A percentile compares a stretch with the other conserved stretches of the same genome.
Conservation (phyloP, 2,329 filamentous ascomycete genomes). For the Monilinia laxa region DNA sequence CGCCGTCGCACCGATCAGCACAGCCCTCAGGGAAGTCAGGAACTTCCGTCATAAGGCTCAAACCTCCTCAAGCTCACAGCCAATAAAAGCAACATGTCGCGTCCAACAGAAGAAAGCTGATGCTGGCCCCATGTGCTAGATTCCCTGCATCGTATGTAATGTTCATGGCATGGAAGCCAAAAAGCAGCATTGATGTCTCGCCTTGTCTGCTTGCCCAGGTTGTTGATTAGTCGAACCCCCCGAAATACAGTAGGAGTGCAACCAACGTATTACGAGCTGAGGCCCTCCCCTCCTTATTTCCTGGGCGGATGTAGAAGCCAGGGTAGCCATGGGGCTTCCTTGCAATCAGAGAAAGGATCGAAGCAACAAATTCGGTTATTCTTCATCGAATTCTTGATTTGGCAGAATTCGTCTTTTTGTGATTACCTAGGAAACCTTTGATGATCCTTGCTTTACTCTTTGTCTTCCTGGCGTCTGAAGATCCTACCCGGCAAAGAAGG, state of each 20-base stretch:
- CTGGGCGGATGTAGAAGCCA: neutral
- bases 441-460: neutral
- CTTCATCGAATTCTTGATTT: constrained; percentile 18
- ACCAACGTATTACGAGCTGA: constrained; percentile 17
- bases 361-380: constrained; percentile 9
- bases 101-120: constrained; percentile 18
- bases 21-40: constrained; percentile 18
- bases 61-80: neutral
- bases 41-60: constrained; percentile 23
- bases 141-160: neutral
- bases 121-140: constrained; percentile 20
- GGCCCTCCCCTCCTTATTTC: neutral
- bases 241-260: neutral
- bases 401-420: constrained; percentile 12
- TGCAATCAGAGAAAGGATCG: neutral
- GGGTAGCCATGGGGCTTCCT: neutral
- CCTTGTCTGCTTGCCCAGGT: constrained; percentile 6
- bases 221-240: constrained; percentile 1
- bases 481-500: constrained; percentile 9
- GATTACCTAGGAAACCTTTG: neutral
- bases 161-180: constrained; percentile 17
- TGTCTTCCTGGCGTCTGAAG: neutral
- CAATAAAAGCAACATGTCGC: neutral
- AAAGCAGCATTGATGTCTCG: constrained; percentile 18
- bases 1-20: constrained; percentile 19